Percentiles rank a stretch among this genome's conserved stretches.
These are phyloP conservation scores for Kockiozyma suomiensis DNA, from an alignment of 805 yeast species.

Conservation along the genomic window DNA sequence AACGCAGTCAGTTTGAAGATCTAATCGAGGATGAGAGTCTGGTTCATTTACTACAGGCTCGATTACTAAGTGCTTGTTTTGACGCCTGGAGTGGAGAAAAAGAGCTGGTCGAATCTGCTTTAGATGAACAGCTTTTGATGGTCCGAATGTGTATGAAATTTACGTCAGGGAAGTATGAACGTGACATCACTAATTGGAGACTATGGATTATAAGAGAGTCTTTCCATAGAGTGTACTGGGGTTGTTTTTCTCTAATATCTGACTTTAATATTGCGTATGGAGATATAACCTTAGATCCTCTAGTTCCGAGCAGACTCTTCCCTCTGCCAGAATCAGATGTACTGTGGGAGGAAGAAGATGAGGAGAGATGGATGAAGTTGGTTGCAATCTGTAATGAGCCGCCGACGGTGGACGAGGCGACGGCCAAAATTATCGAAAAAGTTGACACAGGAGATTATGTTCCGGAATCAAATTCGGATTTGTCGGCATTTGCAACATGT, in stretches of 20 bases:
- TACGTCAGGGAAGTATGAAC: neutral
- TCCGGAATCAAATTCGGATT: neutral
- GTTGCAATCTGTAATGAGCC: neutral
- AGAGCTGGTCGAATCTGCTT: constrained; percentile 8
- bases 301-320: constrained; percentile 24
- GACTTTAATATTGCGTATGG: constrained; percentile 4
- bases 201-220: constrained; percentile 11
- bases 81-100: constrained; percentile 19
- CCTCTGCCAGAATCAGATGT: constrained; percentile 35
- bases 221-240: constrained; percentile 17
- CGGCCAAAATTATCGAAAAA: neutral
- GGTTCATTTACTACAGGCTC: constrained; percentile 8
- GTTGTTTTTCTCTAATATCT: constrained; percentile 9
- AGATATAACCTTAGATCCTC: constrained; percentile 7
- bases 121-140: constrained; percentile 8
- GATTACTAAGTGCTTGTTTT: constrained; percentile 6
- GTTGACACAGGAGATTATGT: neutral
- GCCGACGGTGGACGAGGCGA: neutral
- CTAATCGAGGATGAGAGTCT: neutral
- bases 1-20: too few relatives aligned
- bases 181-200: neutral
- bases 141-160: constrained; percentile 6
- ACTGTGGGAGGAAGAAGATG: constrained; percentile 30
- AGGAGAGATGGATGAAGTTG: neutral
- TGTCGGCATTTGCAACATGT: constrained; percentile 12